Base-by-base conservation (phyloP, 2,329 filamentous ascomycete species). In the Fusarium subglutinans region DNA sequence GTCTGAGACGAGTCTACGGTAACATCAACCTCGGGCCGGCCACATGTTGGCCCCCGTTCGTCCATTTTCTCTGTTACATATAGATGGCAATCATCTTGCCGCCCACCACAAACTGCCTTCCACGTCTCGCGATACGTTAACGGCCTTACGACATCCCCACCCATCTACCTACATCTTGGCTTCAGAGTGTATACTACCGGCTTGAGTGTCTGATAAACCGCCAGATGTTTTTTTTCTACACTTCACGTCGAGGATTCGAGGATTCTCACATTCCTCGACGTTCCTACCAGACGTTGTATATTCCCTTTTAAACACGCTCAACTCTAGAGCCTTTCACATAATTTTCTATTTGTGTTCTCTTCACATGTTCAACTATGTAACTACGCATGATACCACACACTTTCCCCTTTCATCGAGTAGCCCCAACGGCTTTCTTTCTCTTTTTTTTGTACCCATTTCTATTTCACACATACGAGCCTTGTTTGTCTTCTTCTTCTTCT, bases 331-430 rank as follows among this genome's bases (percentile, higher is more conserved):
- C 20, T 30, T 63, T 38, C 51, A 55, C 37, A 60, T 58, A 65
- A 54, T 72, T 71, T 71, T 74, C 50, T 62, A 65, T 70, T 66
- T 68, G 64, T 74, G 66, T 76, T 72, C 59, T 59, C 66, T 74
- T 64, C 56, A 69, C 57, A 70, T 75, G 72, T 73, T 58, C 38
- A 67, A 66, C 62, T 73, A 61, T 70, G 69, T 73, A 47, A 47
- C 26, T 47, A 76, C 68, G 66, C 69, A 77, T 72, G 73, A 74
- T 76, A 74, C 69, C 75, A 78, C 64, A 69, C 51, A 40, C 47
- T 45, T 54, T 70, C 65, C 62, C 56, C 47, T 61, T 62, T 56
- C 61, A 69, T 59, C 57, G 40, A 57, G 26, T 33, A 51, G 68
- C 72, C 47, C 53, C 37, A 50, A 75, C 69, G 57, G 69, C 60